phyloP scores from a whole-genome alignment of 2,329 filamentous ascomycete genomes.

The Diaporthe citrichinensis region DNA sequence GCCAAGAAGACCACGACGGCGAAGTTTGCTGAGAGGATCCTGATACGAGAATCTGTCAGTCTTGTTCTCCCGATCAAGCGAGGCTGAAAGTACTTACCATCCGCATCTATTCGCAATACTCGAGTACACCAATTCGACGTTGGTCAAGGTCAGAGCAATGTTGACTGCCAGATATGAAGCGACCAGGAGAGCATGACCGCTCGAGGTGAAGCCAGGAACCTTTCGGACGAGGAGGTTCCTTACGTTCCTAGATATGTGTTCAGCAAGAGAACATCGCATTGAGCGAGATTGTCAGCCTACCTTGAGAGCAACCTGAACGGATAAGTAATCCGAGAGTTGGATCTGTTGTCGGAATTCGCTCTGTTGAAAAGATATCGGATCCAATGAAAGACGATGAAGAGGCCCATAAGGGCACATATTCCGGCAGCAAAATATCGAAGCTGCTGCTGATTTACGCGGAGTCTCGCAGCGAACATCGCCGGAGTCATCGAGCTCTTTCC shows the following conservation, averaged over 20 bases:
- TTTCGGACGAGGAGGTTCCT: slow-evolving; percentile 51
- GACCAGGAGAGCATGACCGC: slow-evolving; percentile 52
- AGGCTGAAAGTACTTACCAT: slow-evolving; percentile 47
- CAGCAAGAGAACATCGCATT: not conserved
- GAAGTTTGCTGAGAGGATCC: slow-evolving; percentile 58
- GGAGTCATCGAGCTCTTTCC: slow-evolving; percentile 1
- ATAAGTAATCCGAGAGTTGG: not conserved
- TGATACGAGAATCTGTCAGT: slow-evolving; percentile 28
- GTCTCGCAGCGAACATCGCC: slow-evolving; percentile 34
- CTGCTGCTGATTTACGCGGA: slow-evolving; percentile 34
- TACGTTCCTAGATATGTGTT: slow-evolving; percentile 40
- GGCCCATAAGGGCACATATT: slow-evolving; percentile 35
- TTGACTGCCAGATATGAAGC: slow-evolving; percentile 51
- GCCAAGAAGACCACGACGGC: slow-evolving; percentile 67
- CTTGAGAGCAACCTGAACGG: slow-evolving; percentile 33
- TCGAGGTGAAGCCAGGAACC: slow-evolving; percentile 51
- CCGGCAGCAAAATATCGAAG: slow-evolving; percentile 38
- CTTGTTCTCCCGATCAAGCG: not conserved
- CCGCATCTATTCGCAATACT: slow-evolving; percentile 49
- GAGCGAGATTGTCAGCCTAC: not conserved
- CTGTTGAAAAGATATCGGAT: slow-evolving; percentile 34
- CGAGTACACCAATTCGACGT: slow-evolving; percentile 45
- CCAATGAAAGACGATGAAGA: slow-evolving; percentile 39
- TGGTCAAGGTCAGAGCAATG: slow-evolving; percentile 48
- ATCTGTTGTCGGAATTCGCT: not conserved